Evolutionary conservation across 2,329 filamentous ascomycete species (phyloP), one percentile per base, ranked within the genome.

Genomic region (Cladophialophora psammophila): DNA sequence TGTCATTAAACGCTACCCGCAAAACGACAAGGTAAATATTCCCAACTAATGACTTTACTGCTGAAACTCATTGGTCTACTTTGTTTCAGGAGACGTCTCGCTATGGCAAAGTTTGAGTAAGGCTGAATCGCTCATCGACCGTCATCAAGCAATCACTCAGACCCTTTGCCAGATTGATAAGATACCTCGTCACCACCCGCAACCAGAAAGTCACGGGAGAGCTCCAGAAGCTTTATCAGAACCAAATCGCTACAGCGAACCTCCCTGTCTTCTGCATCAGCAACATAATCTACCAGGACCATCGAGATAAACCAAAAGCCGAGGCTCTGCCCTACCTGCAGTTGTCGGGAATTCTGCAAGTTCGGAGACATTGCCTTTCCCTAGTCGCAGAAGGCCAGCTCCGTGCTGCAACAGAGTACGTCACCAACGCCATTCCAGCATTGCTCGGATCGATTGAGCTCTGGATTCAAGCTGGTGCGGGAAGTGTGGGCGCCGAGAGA

Each of bases 401-500:
- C 20, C 54, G 31, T 26, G 53, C 61, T 32, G 61, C 61, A 18
- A 45, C 31, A 9, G 53, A 58, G 20, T 64, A 64, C 53, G 40
- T 64, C 13, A 50, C 36, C 12, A 31, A 57, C 50, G 61, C 61
- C 61, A 64, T 64, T 38, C 61, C 61, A 31, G 61, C 53, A 35
- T 35, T 64, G 20, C 61, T 64, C n/a, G 61, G 61, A 45, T 64
- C 61, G 5, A 18, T 58, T 26, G 61, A 64, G 38, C 61, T 64
- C 61, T 64, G 61, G 61, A 32, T 64, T 26, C 61, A 64, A 40
- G 26, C 61, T 50, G 61, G 61, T 18, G 20, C 53, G 40, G 53
- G 61, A 48, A 50, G 40, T 18, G 13, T 64, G 38, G 26, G 61
- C 36, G 36, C 61, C 38, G 61, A 58, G 35, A 58, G 61, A 50